These are phyloP conservation scores for Aphanomyces astaci DNA, from an alignment of 352 stramenopile species.

Conservation along the genomic window DNA sequence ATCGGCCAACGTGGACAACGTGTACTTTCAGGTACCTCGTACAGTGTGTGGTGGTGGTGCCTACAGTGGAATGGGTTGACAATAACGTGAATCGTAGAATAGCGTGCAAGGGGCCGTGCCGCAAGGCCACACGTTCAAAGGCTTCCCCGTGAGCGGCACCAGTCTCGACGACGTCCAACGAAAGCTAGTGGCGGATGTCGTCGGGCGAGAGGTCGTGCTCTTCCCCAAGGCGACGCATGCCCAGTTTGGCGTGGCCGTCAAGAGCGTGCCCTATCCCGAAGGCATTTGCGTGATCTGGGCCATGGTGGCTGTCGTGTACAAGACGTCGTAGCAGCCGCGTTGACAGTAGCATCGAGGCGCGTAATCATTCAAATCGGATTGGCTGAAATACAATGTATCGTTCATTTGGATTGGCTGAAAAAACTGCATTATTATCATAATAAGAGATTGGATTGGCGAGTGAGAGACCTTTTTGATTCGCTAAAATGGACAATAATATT, in stretches of 20 bases:
- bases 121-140: slow-evolving; percentile 79
- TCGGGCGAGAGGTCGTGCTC: slow-evolving; percentile 51
- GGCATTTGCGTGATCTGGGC: slow-evolving; percentile 59
- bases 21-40: slow-evolving; percentile 47
- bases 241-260: slow-evolving; percentile 63
- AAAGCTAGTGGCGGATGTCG: slow-evolving; percentile 36
- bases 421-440: too few species aligned
- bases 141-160: slow-evolving; percentile 41
- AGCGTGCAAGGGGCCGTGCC: slow-evolving; percentile 70
- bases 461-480: too few species aligned
- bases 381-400: background rate
- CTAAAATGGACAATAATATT: too few species aligned
- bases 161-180: slow-evolving; percentile 32
- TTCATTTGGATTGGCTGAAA: background rate
- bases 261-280: slow-evolving; percentile 74
- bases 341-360: too few species aligned
- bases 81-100: slow-evolving; percentile 33
- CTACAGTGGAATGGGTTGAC: background rate
- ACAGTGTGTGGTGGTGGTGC: background rate
- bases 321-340: background rate
- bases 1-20: slow-evolving; percentile 58
- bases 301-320: slow-evolving; percentile 66
- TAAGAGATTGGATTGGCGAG: too few species aligned
- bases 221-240: slow-evolving; percentile 42
- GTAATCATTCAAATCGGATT: too few species aligned